These are phyloP conservation scores for Neofusicoccum cordaticola DNA, from an alignment of 2,329 filamentous ascomycete genomes.

Conservation along the genomic window DNA sequence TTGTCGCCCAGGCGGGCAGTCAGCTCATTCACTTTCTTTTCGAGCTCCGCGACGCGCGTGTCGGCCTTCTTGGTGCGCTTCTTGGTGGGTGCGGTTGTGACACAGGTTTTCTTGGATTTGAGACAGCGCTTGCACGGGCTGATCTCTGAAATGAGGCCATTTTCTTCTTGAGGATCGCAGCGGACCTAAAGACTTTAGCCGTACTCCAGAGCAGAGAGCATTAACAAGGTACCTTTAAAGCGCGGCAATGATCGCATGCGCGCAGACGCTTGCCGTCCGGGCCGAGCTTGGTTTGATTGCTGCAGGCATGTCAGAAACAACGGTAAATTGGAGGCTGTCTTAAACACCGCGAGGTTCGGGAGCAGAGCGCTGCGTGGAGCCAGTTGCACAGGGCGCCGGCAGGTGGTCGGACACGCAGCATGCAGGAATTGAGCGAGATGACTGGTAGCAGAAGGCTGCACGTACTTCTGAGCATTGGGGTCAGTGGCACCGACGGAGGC, in stretches of 20 bases:
- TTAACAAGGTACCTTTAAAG: conserved; percentile 5
- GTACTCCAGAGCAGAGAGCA: background rate
- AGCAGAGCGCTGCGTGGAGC: background rate
- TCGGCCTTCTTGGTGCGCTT: conserved; percentile 93
- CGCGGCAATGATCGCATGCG: conserved; percentile 19
- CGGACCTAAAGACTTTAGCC: conserved; percentile 56
- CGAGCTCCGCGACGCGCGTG: conserved; percentile 81
- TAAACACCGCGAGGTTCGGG: background rate
- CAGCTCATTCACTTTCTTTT: conserved; percentile 87
- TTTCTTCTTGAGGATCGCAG: conserved; percentile 69
- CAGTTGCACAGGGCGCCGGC: no score
- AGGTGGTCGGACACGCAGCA: background rate
- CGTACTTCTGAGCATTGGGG: background rate
- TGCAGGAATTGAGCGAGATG: background rate
- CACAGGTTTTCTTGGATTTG: conserved; percentile 56
- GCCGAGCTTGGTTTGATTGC: conserved; percentile 15
- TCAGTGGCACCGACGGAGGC: conserved; percentile 10
- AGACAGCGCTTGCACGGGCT: conserved; percentile 65
- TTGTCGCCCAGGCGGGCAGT: conserved; percentile 69
- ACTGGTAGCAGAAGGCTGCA: background rate
- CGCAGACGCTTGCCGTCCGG: conserved; percentile 16
- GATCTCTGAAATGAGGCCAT: conserved; percentile 47
- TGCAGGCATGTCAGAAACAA: background rate
- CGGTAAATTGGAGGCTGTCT: background rate
- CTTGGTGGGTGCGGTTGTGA: conserved; percentile 63